Evolutionary conservation across 2,329 filamentous ascomycete species (phyloP).

Genomic region (Lecanicillium sp.): DNA sequence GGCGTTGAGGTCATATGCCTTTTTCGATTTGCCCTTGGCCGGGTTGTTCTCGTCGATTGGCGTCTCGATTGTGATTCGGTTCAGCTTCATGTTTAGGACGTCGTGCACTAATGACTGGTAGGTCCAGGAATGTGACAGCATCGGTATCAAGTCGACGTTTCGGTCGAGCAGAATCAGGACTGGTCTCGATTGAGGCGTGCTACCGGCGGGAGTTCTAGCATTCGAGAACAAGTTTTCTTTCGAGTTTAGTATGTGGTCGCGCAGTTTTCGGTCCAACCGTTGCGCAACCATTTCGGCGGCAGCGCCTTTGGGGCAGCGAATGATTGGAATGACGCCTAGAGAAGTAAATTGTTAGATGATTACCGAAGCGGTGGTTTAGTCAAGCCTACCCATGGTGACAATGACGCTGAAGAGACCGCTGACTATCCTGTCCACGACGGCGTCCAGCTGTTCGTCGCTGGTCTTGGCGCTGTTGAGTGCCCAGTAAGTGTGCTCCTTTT

Average conservation of each 20-base stretch:
- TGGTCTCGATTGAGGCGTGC: slow-evolving; percentile 67
- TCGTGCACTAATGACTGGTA: slow-evolving; percentile 78
- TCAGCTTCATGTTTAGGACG: slow-evolving; percentile 56
- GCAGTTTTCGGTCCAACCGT: slow-evolving; percentile 89
- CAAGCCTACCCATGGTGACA: slow-evolving; percentile 80
- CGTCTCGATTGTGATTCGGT: slow-evolving; percentile 87
- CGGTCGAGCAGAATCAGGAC: slow-evolving; percentile 91
- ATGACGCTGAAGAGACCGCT: slow-evolving; percentile 96
- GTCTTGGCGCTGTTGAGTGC: slow-evolving; percentile 91
- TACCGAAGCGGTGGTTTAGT: neutral
- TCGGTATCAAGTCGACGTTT: slow-evolving; percentile 91
- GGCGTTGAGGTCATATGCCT: slow-evolving; percentile 80
- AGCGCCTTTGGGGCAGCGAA: slow-evolving; percentile 85
- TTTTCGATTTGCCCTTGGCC: slow-evolving; percentile 69
- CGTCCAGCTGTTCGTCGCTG: slow-evolving; percentile 81
- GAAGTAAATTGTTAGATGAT: neutral
- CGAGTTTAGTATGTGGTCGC: slow-evolving; percentile 93
- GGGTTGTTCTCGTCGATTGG: slow-evolving; percentile 71
- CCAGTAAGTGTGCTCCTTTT: slow-evolving; percentile 86
- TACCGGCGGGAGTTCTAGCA: slow-evolving; percentile 49
- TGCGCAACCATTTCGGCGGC: slow-evolving; percentile 91
- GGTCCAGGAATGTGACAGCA: slow-evolving; percentile 89
- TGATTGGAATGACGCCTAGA: slow-evolving; percentile 82
- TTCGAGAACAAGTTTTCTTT: slow-evolving; percentile 93
- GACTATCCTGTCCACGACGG: slow-evolving; percentile 82